phyloP scores from a whole-genome alignment of 495 filamentous ascomycete genomes.

The Amorphotheca resinae region DNA sequence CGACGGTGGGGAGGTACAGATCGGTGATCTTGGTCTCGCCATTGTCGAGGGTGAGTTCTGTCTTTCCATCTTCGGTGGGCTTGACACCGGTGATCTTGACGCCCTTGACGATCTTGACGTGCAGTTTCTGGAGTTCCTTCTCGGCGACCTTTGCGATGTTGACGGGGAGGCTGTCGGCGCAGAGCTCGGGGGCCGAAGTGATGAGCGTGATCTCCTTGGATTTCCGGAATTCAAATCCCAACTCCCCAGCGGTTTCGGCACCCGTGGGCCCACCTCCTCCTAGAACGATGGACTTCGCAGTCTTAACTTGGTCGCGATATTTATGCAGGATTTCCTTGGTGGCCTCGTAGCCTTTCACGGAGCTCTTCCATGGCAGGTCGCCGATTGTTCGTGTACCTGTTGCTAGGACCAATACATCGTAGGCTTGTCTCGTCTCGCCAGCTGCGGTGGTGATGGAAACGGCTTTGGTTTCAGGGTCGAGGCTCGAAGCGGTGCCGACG shows the following conservation, averaged over 20 bases:
- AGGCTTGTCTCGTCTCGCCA: slow-evolving; percentile 20
- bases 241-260: slow-evolving; percentile 49
- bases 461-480: slow-evolving; percentile 34
- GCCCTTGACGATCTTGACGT: slow-evolving; percentile 17
- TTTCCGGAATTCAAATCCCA: slow-evolving; percentile 34
- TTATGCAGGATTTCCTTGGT: slow-evolving; percentile 30
- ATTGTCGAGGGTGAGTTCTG: slow-evolving; percentile 17
- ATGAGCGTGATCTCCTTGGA: slow-evolving; percentile 20
- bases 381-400: slow-evolving; percentile 32
- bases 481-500: slow-evolving; percentile 34
- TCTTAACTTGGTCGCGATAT: slow-evolving; percentile 33
- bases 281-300: slow-evolving; percentile 48
- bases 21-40: slow-evolving; percentile 24
- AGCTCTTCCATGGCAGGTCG: slow-evolving; percentile 40
- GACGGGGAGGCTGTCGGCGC: slow-evolving; percentile 12
- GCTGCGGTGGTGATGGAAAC: slow-evolving; percentile 30
- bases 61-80: slow-evolving; percentile 11
- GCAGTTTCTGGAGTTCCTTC: slow-evolving; percentile 25
- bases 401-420: slow-evolving; percentile 45
- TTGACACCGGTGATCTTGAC: slow-evolving; percentile 10
- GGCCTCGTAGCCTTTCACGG: slow-evolving; percentile 25
- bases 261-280: slow-evolving; percentile 58
- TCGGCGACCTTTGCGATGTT: slow-evolving; percentile 21
- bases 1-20: slow-evolving; percentile 32
- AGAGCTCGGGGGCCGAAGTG: slow-evolving; percentile 20